Evolutionary conservation across 139 green algal genomes (phyloP).

Genomic region (Coelastrella sp.): DNA sequence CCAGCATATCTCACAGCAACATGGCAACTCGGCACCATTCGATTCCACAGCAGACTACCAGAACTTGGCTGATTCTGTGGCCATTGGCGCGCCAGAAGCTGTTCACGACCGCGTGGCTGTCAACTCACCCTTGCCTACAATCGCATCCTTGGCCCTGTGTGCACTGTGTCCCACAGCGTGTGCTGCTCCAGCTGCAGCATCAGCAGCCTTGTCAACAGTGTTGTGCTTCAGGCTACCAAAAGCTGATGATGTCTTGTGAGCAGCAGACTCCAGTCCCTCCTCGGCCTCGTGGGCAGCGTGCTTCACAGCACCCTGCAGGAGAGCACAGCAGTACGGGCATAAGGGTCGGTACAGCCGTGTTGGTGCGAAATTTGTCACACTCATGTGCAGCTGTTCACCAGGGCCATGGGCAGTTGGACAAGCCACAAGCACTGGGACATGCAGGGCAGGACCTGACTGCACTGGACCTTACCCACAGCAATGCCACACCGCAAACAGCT

Average conservation of each 20-base stretch:
- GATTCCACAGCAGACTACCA: not conserved
- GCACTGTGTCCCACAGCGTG: constrained; percentile 26
- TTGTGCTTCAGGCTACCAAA: constrained; percentile 45
- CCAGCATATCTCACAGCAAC: too few species aligned
- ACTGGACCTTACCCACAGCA: too few species aligned
- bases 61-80: not conserved
- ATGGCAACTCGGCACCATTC: too few species aligned
- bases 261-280: constrained; percentile 14
- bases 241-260: constrained; percentile 10
- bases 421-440: not conserved
- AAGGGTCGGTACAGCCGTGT: too few species aligned
- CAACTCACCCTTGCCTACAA: constrained; percentile 45
- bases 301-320: constrained; percentile 14
- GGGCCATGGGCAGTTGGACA: not conserved
- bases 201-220: constrained; percentile 41
- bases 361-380: too few species aligned
- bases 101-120: not conserved
- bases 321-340: not conserved
- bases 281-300: constrained; percentile 2
- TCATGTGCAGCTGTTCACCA: not conserved
- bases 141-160: constrained; percentile 39
- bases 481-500: too few species aligned
- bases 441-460: not conserved
- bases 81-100: not conserved
- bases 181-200: constrained; percentile 28